Evolutionary conservation across 2,329 filamentous ascomycete genomes (phyloP), one percentile per base, ranked within the genome.

Genomic region (Fusarium tupiense): DNA sequence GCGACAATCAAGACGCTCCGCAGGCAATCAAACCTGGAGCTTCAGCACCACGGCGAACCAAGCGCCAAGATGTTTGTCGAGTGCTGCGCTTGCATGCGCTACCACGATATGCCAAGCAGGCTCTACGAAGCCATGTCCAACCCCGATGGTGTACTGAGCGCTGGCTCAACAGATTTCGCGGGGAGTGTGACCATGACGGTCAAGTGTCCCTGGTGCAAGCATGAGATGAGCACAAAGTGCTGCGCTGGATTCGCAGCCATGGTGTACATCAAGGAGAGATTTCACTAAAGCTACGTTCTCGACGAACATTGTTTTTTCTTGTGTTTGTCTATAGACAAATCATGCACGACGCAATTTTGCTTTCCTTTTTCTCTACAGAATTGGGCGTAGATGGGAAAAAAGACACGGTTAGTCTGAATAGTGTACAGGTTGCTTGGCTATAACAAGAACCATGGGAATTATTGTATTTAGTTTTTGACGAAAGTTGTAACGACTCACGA

Each of bases 141-240:
- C 71, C 89, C 89, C 0, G 86, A 90, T 53, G 85, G 85, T 8
- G 82, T 90, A 19, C 84, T 91, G 19, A 85, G 86, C 24, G 54
- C 77, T 56, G 84, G 84, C 62, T 81, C 82, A 37, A 81, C 86
- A 11, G 88, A 88, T 2, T 88, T 90, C 49, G 86, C 86, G 47
- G 89, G 89, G 3, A 83, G 87, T 12, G 86, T 91, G 50, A 89
- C 87, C 14, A 91, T 90, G 72, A 89, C 87, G 77, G 89, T 92
- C 33, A 89, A 88, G 73, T 94, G 92, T 79, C 91, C 91, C 14
- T 94, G 92, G 92, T 94, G 92, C 80, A 85, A 85, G 49, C 92
- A 94, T 82, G 88, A 88, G 57, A 93, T 94, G 91, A 91, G 86
- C 73, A 91, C 88, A 20, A 84, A 83, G 66, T 94, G 92, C 82